A percentile compares a stretch with the other conserved stretches of the same genome.
Conservation (phyloP, 2,329 filamentous ascomycete species). For the Hysterium pulicare region DNA sequence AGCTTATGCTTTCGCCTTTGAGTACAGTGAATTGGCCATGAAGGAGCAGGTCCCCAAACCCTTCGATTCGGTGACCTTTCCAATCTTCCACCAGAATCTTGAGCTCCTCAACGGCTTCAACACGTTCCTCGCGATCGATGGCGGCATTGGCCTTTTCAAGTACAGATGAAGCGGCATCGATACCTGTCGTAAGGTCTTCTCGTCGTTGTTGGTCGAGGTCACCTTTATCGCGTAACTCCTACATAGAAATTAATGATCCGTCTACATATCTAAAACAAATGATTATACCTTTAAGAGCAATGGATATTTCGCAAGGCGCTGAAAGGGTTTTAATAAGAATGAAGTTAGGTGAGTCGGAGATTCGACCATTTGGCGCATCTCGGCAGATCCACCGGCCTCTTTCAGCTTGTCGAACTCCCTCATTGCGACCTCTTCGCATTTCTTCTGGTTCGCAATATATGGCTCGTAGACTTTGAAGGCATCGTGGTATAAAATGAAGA, state of each 20-base stretch:
- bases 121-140: slow-evolving; percentile 80
- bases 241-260: slow-evolving; percentile 9
- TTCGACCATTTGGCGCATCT: slow-evolving; percentile 71
- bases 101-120: slow-evolving; percentile 80
- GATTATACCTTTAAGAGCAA: slow-evolving; percentile 71
- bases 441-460: slow-evolving; percentile 94
- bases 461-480: slow-evolving; percentile 91
- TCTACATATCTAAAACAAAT: not conserved
- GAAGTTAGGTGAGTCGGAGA: slow-evolving; percentile 85
- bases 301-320: slow-evolving; percentile 91
- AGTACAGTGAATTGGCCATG: slow-evolving; percentile 90
- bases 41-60: slow-evolving; percentile 85
- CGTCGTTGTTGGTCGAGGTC: slow-evolving; percentile 67
- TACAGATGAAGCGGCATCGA: slow-evolving; percentile 77
- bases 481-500: slow-evolving; percentile 81
- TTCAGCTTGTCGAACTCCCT: slow-evolving; percentile 84
- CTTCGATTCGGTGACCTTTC: slow-evolving; percentile 87
- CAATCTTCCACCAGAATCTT: slow-evolving; percentile 86
- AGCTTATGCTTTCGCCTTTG: slow-evolving; percentile 70
- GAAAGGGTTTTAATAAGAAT: slow-evolving; percentile 94
- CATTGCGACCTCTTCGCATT: slow-evolving; percentile 80
- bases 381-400: slow-evolving; percentile 60
- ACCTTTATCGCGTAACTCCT: slow-evolving; percentile 85
- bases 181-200: slow-evolving; percentile 70
- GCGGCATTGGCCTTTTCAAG: slow-evolving; percentile 85